Base-by-base conservation (phyloP, 1,284 basidiomycete species). In the Blastosporella zonata region DNA sequence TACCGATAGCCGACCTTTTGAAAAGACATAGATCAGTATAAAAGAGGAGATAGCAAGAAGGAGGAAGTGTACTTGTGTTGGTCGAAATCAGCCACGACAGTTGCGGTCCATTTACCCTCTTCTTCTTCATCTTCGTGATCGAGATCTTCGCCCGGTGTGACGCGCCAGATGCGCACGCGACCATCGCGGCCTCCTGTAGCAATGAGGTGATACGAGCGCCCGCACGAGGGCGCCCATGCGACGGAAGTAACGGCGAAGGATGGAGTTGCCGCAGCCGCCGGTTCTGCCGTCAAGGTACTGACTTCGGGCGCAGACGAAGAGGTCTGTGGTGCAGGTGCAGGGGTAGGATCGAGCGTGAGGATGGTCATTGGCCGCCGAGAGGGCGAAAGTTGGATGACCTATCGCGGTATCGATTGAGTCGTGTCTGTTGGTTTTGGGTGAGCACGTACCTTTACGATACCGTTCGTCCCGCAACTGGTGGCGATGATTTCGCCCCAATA, bases 401-500 rank as follows among this genome's bases (percentile, higher is more conserved):
- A 36, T 33, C 2, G 3, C 22, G 20, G 18, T 20, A 20, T 27
- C 12, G 37, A 43, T 13, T n/a, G 34, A 7, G 15, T 10, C 7
- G 29, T 31, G 29, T 31, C 3, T 9, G 12, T 9, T 6, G 6
- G 13, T 3, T 31, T 31, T 27, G 25, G 10, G 29, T 7, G 3
- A 12, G 31, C 28, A 51, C 71, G 44, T 37, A 93, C 90, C 67
- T 93, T 90, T 39, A 96, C 73, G 13, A 81, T 67, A 0, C 90
- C 87, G 51, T 72, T 80, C 1, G 80, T 75, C 1, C 93, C 93
- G 44, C 80, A 80, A 1, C 82, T 81, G 0, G 82, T 83, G 10
- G 90, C 92, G 36, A 97, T 71, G 20, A 95, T 64, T 61, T 93
- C 89, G 0, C 94, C 93, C 92, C 93, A 95, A 67, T 93, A 95